A percentile compares a stretch with the other conserved stretches of the same genome.
Evolutionary conservation across 768 basidiomycete genomes (phyloP).

Genomic region (Tephrocybe sp.): DNA sequence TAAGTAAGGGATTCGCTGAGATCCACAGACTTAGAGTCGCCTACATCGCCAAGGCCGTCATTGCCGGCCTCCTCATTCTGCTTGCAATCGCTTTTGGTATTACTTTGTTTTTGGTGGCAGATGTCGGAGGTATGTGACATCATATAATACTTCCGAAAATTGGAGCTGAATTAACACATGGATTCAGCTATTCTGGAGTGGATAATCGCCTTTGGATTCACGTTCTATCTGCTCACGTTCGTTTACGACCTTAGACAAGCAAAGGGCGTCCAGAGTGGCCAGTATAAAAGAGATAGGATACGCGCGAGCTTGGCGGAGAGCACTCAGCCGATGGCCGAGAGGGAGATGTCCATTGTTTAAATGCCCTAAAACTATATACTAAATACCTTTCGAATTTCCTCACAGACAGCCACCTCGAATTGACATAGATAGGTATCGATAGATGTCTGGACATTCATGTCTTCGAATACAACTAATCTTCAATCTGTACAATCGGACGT

Average conservation of each 20-base stretch:
- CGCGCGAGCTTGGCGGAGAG: neutral
- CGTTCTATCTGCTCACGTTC: constrained; percentile 72
- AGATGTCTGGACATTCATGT: too few relatives aligned
- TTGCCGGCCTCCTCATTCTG: constrained; percentile 55
- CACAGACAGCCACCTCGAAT: too few relatives aligned
- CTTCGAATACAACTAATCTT: too few relatives aligned
- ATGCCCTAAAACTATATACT: too few relatives aligned
- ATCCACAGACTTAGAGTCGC: constrained; percentile 45
- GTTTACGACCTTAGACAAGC: constrained; percentile 66
- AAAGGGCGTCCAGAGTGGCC: constrained; percentile 48
- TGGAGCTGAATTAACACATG: too few relatives aligned
- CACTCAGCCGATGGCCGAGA: constrained; percentile 1
- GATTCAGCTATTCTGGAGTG: constrained; percentile 68
- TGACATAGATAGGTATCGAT: too few relatives aligned
- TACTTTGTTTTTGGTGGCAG: constrained; percentile 38
- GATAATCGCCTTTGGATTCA: constrained; percentile 69
- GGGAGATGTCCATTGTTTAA: neutral
- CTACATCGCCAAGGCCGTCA: constrained; percentile 60
- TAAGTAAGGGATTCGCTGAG: constrained; percentile 52
- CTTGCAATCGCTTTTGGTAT: constrained; percentile 64
- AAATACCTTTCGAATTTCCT: too few relatives aligned
- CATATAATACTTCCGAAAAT: too few relatives aligned
- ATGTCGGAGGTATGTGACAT: constrained; percentile 47
- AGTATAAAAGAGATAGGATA: constrained; percentile 36
- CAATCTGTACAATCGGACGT: too few relatives aligned